These are phyloP conservation scores for Neoboletus subvelutipes DNA, from an alignment of 768 basidiomycete genomes.

Conservation along the genomic window DNA sequence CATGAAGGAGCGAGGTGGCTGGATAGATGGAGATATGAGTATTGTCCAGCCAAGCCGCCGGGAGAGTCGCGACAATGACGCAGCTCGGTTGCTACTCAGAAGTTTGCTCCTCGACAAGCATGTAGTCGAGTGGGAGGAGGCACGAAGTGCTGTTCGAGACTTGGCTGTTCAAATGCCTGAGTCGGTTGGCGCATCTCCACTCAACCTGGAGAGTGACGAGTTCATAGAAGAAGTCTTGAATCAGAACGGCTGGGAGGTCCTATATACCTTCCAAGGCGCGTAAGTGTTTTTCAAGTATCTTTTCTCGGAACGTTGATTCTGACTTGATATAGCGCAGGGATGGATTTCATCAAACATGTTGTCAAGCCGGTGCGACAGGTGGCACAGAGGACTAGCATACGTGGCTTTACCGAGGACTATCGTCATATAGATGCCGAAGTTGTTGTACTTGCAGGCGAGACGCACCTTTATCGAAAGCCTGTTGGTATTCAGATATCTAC, in stretches of 20 bases:
- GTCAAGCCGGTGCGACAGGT: constrained; percentile 36
- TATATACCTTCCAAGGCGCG: constrained; percentile 42
- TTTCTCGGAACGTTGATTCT: constrained; percentile 1
- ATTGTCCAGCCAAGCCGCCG: constrained; percentile 17
- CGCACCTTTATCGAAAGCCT: constrained; percentile 32
- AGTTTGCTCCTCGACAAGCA: constrained; percentile 20
- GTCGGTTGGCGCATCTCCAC: constrained; percentile 1
- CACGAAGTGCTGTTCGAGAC: constrained; percentile 21
- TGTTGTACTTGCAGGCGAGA: constrained; percentile 40
- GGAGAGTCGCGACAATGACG: constrained; percentile 4
- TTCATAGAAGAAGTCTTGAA: constrained; percentile 32
- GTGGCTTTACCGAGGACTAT: constrained; percentile 41
- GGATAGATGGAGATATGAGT: constrained; percentile 17
- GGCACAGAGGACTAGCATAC: constrained; percentile 31
- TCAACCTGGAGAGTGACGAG: constrained; percentile 25
- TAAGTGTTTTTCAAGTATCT: constrained; percentile 28
- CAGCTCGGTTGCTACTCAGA: constrained; percentile 19
- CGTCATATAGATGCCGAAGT: constrained; percentile 33
- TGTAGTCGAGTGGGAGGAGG: constrained; percentile 32
- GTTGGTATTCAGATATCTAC: constrained; percentile 10
- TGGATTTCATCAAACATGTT: constrained; percentile 42
- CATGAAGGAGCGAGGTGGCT: constrained; percentile 28
- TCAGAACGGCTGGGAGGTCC: constrained; percentile 38
- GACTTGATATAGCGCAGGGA: constrained; percentile 31
- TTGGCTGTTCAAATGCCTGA: constrained; percentile 21